Base-by-base conservation (phyloP, 768 basidiomycete genomes). In the Calocybe gangraenosa region DNA sequence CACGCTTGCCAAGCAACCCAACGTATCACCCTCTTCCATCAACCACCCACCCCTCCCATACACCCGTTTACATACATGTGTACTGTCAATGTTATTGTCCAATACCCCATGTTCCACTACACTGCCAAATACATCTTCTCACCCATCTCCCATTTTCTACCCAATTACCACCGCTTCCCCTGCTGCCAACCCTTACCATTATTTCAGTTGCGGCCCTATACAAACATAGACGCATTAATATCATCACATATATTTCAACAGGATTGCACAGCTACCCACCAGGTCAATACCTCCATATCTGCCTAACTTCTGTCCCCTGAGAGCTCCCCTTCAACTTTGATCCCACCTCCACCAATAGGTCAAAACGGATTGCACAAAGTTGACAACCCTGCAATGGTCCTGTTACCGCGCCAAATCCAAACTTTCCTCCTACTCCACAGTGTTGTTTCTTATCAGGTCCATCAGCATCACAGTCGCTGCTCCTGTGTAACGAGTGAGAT, bases 381-480 rank as follows among this genome's bases (percentile, higher is more conserved):
- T 50, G 70, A 79, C 20, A 83, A 84, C 50, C 78, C 81, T 8
- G 55, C 70, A 13, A 64, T 68, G 1, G 72, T 82, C 47, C 81
- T 82, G n/a, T 62, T 82, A 3, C 80, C 83, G 76, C 83, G 1
- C 70, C 81, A 48, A 15, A 8, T 14, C 8, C 47, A 3, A 37
- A 20, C 33, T 89, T 88, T 1, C 87, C 87, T 11, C 82, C 87
- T 1, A 66, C 72, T 90, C 87, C 17, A 70, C 81, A 0, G 52
- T 89, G 13, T 91, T 88, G 0, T n/a, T 76, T 82, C 53, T 89
- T 87, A n/a, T 88, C 87, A 3, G 77, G 67, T n/a, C 87, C 85
- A 1, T 85, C 84, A 2, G 65, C 71, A 9, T 84, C 84, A 1
- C 68, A 64, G 10, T 77, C 81, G 0, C 25, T 28, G 25, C 11